Conservation (phyloP, 140 eudicot genomes). For the Oenanthe javanica region DNA sequence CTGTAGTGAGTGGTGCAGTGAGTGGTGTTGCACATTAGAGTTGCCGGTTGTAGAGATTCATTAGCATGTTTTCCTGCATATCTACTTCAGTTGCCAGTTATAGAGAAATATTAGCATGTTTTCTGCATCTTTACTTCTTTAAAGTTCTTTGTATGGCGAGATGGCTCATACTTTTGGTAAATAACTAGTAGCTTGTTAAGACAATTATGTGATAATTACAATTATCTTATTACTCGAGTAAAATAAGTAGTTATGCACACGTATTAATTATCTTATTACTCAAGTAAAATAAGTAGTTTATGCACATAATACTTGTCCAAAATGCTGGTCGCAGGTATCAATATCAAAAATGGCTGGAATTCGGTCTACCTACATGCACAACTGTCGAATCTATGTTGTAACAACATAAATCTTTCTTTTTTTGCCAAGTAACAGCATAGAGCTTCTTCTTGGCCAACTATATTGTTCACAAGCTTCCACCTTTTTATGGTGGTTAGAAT, state of each 20-base stretch:
- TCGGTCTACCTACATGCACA: neutral
- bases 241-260: neutral
- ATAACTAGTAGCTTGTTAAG: neutral
- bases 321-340: neutral
- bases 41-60: no score
- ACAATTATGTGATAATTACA: neutral
- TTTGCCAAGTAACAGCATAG: neutral
- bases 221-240: neutral
- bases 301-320: neutral
- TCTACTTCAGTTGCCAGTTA: no score
- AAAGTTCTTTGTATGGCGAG: no score
- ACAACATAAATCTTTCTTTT: neutral
- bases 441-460: neutral
- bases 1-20: no score
- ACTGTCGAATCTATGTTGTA: neutral
- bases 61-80: no score
- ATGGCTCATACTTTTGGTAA: no score
- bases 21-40: no score
- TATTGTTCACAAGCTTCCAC: neutral
- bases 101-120: no score
- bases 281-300: neutral
- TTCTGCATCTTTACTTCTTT: no score
- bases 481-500: neutral
- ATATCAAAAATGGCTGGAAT: neutral
- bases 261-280: neutral